Conservation (phyloP, 139 green algal genomes). For the Tetraselmis striata region DNA sequence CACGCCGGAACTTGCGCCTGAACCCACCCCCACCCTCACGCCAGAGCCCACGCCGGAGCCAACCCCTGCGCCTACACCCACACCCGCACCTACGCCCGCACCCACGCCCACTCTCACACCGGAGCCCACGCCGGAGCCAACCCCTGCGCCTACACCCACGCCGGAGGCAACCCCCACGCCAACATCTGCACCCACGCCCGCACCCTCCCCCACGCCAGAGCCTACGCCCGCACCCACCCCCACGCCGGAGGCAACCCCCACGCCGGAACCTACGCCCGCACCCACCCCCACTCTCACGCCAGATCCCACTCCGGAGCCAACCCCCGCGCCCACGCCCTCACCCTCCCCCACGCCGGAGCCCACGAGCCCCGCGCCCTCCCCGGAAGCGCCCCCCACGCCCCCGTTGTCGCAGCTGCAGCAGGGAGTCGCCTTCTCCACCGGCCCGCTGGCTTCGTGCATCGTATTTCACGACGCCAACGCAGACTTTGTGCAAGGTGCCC, state of each 20-base stretch:
- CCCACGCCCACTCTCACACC: background rate
- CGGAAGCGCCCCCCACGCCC: background rate
- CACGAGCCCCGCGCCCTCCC: background rate
- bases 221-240: background rate
- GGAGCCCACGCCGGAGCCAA: background rate
- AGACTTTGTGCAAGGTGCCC: background rate
- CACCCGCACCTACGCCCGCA: background rate
- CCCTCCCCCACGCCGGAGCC: background rate
- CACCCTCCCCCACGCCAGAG: background rate
- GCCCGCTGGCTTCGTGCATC: background rate
- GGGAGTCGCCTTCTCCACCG: background rate
- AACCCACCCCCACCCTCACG: background rate
- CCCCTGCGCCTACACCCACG: background rate
- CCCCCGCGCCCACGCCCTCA: background rate
- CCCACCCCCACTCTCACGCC: background rate
- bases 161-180: background rate
- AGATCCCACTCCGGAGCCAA: background rate
- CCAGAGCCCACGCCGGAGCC: too few relatives aligned
- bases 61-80: too few relatives aligned
- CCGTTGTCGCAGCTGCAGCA: background rate
- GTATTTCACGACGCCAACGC: background rate
- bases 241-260: background rate
- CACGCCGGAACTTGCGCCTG: background rate
- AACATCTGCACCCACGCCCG: background rate
- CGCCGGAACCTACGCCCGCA: background rate